Evolutionary conservation across 116 monocot species (phyloP).

Genomic region (Cymodocea nodosa): DNA sequence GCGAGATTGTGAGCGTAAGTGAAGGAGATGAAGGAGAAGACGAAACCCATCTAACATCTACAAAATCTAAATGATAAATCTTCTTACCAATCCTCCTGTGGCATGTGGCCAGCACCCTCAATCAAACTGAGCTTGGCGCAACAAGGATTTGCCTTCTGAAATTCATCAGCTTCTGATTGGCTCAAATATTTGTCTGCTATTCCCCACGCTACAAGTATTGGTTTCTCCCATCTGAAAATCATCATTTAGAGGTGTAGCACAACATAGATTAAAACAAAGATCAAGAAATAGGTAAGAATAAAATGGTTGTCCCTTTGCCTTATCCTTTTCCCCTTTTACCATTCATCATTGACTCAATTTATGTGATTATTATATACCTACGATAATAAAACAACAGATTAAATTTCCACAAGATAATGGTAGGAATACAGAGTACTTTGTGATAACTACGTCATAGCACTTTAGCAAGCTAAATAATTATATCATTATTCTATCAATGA

Average conservation of each 20-base stretch:
- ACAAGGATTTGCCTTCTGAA: slow-evolving; percentile 55
- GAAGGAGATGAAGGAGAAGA: background rate
- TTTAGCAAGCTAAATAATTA: too few relatives aligned
- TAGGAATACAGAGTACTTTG: too few relatives aligned
- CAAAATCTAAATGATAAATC: background rate
- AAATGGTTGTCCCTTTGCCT: too few relatives aligned
- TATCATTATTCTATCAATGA: too few relatives aligned
- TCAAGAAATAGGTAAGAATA: background rate
- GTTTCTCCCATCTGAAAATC: slow-evolving; percentile 69
- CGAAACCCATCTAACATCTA: background rate
- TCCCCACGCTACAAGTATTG: slow-evolving; percentile 79
- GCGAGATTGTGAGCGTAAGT: background rate
- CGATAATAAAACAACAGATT: too few relatives aligned
- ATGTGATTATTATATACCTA: too few relatives aligned
- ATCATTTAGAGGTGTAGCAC: background rate
- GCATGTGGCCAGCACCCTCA: slow-evolving; percentile 98
- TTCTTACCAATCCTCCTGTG: slow-evolving; percentile 92
- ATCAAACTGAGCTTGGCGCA: slow-evolving; percentile 47
- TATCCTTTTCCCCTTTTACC: too few relatives aligned
- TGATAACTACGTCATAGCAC: too few relatives aligned
- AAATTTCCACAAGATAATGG: too few relatives aligned
- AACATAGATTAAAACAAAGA: background rate
- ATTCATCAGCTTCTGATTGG: slow-evolving; percentile 51
- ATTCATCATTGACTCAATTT: too few relatives aligned
- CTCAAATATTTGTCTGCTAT: slow-evolving; percentile 73